A percentile compares a stretch with the other conserved stretches of the same genome.
phyloP scores from a whole-genome alignment of 768 basidiomycete genomes.

The Hypholoma sublateritium region DNA sequence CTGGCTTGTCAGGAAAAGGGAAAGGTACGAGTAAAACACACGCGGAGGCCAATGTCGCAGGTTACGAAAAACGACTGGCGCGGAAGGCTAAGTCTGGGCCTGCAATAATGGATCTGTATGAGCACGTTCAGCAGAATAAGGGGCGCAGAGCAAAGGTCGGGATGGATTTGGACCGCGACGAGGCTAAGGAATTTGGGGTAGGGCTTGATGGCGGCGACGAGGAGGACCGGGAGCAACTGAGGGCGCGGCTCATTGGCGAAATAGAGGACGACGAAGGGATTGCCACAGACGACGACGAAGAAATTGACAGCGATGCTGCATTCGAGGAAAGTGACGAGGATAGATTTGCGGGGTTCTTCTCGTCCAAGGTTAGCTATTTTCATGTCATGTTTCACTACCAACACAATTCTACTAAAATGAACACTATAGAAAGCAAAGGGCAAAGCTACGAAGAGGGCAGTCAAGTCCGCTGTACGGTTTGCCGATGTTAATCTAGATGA shows the following conservation, averaged over 20 bases:
- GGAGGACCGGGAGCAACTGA: slow-evolving; percentile 35
- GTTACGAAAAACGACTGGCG: slow-evolving; percentile 52
- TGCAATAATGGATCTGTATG: slow-evolving; percentile 57
- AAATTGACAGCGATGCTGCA: slow-evolving; percentile 82
- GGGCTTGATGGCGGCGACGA: slow-evolving; percentile 43
- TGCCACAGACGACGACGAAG: slow-evolving; percentile 77
- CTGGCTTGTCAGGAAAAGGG: background rate
- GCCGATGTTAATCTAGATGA: slow-evolving; percentile 71
- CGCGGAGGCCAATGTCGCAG: slow-evolving; percentile 42
- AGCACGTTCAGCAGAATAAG: slow-evolving; percentile 51
- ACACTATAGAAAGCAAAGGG: slow-evolving; percentile 26
- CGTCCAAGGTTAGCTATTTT: slow-evolving; percentile 35
- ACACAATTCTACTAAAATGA: slow-evolving; percentile 3
- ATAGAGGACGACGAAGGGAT: slow-evolving; percentile 52
- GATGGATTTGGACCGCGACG: slow-evolving; percentile 58
- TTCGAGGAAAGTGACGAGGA: slow-evolving; percentile 84
- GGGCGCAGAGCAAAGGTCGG: slow-evolving; percentile 51
- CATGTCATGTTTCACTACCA: slow-evolving; percentile 6
- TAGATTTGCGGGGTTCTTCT: slow-evolving; percentile 67
- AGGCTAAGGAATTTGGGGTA: slow-evolving; percentile 40
- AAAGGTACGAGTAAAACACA: slow-evolving; percentile 15
- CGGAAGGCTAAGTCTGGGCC: slow-evolving; percentile 38
- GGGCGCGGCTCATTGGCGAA: slow-evolving; percentile 52
- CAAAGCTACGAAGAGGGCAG: slow-evolving; percentile 23
- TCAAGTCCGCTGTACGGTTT: slow-evolving; percentile 35